A percentile compares a stretch with the other conserved stretches of the same genome.
These are phyloP conservation scores for Puccinia coronata DNA, from an alignment of 1,284 basidiomycete genomes.

Conservation along the genomic window DNA sequence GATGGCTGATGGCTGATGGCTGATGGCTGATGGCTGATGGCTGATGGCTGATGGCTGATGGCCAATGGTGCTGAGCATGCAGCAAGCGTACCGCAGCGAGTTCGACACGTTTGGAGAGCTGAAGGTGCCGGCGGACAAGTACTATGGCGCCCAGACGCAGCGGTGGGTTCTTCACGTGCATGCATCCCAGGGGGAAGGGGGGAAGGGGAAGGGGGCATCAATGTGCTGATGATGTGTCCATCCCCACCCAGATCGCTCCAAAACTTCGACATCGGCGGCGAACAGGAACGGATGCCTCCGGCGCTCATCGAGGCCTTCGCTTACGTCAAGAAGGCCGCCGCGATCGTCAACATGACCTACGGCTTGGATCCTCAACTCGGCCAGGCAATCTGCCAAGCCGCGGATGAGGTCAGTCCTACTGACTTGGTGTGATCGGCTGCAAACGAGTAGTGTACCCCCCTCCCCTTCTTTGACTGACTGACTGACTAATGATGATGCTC, in stretches of 20 bases:
- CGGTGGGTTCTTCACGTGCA: constrained; percentile 63
- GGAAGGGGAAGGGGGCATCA: too few species aligned
- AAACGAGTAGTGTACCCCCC: too few species aligned
- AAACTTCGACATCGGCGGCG: constrained; percentile 98
- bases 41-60: too few species aligned
- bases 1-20: too few species aligned
- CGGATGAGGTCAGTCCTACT: constrained; percentile 75
- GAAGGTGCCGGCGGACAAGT: constrained; percentile 87
- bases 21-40: too few species aligned
- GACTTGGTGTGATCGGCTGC: too few species aligned
- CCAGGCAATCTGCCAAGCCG: constrained; percentile 85
- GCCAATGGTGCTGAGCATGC: neutral
- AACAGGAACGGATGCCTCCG: constrained; percentile 84
- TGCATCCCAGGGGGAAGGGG: too few species aligned
- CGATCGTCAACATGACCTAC: constrained; percentile 84
- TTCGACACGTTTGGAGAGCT: constrained; percentile 89
- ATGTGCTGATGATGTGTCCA: too few species aligned
- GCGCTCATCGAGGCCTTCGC: constrained; percentile 98
- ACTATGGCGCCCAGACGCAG: constrained; percentile 99
- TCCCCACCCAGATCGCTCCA: constrained; percentile 71
- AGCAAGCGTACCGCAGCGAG: constrained; percentile 60
- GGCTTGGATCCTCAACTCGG: constrained; percentile 87
- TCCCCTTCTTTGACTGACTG: too few species aligned
- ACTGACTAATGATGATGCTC: too few species aligned
- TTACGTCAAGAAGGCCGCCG: constrained; percentile 95